A percentile compares a stretch with the other conserved stretches of the same genome.
Conservation (phyloP, 352 stramenopile species). For the Globisporangium spinosum region DNA sequence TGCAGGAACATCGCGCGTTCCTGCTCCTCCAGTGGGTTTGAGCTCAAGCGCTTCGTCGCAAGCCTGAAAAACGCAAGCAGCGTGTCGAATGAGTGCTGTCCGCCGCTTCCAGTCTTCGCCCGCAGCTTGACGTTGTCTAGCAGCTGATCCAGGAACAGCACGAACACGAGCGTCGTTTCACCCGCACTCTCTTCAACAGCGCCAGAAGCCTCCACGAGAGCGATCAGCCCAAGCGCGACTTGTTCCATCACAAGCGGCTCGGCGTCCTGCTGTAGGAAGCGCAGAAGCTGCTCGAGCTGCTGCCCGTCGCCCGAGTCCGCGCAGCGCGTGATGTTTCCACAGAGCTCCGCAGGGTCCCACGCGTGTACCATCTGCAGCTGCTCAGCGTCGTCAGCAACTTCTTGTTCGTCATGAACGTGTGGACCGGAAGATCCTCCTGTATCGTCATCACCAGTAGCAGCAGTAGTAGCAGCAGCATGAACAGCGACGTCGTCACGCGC, state of each 20-base stretch:
- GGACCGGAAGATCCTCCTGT: neutral
- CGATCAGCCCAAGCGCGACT: constrained; percentile 2
- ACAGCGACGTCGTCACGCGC: neutral
- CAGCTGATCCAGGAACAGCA: constrained; percentile 9
- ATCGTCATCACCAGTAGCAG: neutral
- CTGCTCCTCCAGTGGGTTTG: neutral
- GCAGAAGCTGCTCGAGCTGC: neutral
- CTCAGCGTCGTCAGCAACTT: neutral
- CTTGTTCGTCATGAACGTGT: neutral
- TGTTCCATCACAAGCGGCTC: neutral
- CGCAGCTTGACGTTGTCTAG: neutral
- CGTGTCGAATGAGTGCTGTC: neutral
- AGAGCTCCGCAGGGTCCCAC: neutral
- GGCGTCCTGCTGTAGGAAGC: neutral
- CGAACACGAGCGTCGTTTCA: neutral
- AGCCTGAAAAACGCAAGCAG: constrained; percentile 3
- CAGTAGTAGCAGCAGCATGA: neutral
- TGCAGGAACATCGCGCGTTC: constrained; percentile 13
- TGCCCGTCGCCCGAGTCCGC: neutral
- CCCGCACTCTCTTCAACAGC: neutral
- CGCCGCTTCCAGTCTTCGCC: neutral
- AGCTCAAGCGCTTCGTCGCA: constrained; percentile 5
- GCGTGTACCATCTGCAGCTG: neutral
- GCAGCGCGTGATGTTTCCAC: constrained; percentile 4
- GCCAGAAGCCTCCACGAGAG: neutral